Evolutionary conservation across 345 rosid species (phyloP), one percentile per base, ranked within the genome.

Genomic region (Physaria fendleri): DNA sequence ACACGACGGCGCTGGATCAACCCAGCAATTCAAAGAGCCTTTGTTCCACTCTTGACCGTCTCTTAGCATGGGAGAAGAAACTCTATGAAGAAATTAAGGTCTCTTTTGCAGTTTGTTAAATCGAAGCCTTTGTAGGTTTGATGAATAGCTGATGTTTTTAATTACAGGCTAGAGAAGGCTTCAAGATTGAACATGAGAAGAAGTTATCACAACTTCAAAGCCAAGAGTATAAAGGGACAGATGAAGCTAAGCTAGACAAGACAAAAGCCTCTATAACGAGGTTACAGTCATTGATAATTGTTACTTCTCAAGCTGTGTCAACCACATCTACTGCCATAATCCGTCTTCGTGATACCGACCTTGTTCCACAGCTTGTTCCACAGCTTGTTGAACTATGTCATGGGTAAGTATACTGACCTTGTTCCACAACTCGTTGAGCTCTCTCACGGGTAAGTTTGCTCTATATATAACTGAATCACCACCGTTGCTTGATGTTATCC

Each of bases 61-160:
- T 92, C 37, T 78, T 84, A 78, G 98, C 97, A 30, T 92, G 98
- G 98, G 98, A 88, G 87, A 84, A 86, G 79, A 92, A 92, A 72
- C 87, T 88, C 13, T 92, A 84, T 39, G 81, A 79, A 53, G 98
- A 92, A 71, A 86, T 92, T 34, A 92, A 92, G 98, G 98, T 88
- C 47, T 88, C 47, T 65, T 27, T 42, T 73, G 6, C 13, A 18
- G 38, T 10, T 8, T 13, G 14, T 37, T 14, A 7, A 9, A 22
- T 18, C 22, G 8, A 40, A 21, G 1, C 2, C 2, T 3, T 27
- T 22, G 32, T 9, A 37, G 11, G 16, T 42, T 58, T 41, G 15
- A 21, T 52, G 37, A 47, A 15, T 13, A 33, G 29, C 21, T 57
- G 72, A 42, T 69, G 35, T 6, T 6, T 17, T 34, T 59, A 8